Evolutionary conservation across 768 basidiomycete genomes (phyloP).

Genomic region (Lenzites betulinus): DNA sequence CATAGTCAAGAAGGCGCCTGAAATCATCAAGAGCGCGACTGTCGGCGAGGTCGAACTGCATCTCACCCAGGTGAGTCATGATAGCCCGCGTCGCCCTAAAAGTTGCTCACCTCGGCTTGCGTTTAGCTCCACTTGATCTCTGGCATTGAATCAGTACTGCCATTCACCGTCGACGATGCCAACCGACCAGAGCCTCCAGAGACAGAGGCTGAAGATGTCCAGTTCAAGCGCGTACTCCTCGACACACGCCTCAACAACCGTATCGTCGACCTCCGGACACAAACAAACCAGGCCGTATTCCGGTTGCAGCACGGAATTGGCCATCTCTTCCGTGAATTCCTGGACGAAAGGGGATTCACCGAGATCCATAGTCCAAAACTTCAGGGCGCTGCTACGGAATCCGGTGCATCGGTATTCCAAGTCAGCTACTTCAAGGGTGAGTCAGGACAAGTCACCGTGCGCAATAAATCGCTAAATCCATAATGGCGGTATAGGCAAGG

Average conservation of each 20-base stretch:
- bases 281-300: constrained; percentile 96
- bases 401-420: constrained; percentile 96
- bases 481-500: constrained; percentile 55
- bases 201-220: constrained; percentile 56
- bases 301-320: constrained; percentile 87
- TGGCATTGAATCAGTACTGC: constrained; percentile 75
- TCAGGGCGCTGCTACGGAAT: constrained; percentile 95
- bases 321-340: constrained; percentile 81
- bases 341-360: constrained; percentile 74
- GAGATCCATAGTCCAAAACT: constrained; percentile 99
- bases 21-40: constrained; percentile 89
- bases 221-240: constrained; percentile 80
- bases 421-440: constrained; percentile 96
- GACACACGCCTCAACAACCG: constrained; percentile 96
- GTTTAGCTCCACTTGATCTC: constrained; percentile 62
- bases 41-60: constrained; percentile 88
- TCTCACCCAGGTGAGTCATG: constrained; percentile 64
- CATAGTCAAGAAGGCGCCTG: constrained; percentile 71
- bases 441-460: constrained; percentile 15
- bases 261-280: constrained; percentile 93
- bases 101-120: neutral
- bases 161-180: constrained; percentile 94
- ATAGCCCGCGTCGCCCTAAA: no score
- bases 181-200: constrained; percentile 86
- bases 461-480: neutral